Conservation (phyloP, 2,329 filamentous ascomycete species). For the Fonsecaea nubica region DNA sequence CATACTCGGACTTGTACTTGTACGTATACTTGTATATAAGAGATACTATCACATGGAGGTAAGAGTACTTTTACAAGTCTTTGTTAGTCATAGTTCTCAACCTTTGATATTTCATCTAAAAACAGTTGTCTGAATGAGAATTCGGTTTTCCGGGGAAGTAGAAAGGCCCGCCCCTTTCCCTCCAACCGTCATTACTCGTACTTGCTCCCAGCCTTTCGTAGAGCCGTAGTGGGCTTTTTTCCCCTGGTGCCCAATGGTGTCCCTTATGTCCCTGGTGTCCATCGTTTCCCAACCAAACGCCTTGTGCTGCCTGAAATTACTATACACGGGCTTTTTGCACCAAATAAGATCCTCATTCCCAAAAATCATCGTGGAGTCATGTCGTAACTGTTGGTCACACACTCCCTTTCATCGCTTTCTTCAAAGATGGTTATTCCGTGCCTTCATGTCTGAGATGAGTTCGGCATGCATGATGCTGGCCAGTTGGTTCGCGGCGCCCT, state of each 20-base stretch:
- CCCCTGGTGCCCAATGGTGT: neutral
- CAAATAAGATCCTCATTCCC: neutral
- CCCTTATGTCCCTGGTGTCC: neutral
- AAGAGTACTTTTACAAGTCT: too few species aligned
- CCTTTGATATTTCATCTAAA: neutral
- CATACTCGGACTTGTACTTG: too few species aligned
- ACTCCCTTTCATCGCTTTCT: neutral
- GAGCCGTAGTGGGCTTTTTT: neutral
- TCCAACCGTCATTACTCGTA: neutral
- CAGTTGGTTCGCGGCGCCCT: constrained; percentile 24
- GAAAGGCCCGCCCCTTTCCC: neutral
- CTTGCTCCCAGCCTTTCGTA: neutral
- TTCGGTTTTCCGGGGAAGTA: neutral
- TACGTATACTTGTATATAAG: too few species aligned
- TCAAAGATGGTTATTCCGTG: constrained; percentile 24
- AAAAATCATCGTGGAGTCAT: neutral
- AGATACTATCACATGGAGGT: too few species aligned
- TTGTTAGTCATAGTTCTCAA: neutral
- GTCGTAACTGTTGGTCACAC: neutral
- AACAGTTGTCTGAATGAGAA: neutral
- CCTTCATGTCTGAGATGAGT: constrained; percentile 31
- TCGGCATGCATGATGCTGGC: constrained; percentile 33
- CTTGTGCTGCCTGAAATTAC: neutral
- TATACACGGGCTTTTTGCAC: neutral
- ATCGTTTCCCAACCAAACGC: neutral